Conservation (phyloP, 2,329 filamentous ascomycete species). For the Exophiala bonariae region DNA sequence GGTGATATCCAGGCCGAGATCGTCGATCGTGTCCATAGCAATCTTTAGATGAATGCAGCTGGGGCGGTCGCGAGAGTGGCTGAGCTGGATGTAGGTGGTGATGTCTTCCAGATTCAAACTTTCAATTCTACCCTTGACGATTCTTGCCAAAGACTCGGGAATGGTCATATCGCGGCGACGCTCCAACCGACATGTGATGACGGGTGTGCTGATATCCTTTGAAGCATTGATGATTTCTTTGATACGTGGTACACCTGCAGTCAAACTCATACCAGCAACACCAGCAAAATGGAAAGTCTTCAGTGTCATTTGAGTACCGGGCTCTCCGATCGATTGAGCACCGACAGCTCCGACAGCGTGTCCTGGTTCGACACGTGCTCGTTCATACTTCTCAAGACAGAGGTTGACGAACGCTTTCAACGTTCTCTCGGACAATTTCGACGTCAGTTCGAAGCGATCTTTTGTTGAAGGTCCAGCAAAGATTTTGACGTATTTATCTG, state of each 20-base stretch:
- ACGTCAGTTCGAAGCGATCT: conserved; percentile 63
- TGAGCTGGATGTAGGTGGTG: conserved; percentile 79
- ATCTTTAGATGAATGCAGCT: conserved; percentile 75
- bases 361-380: conserved; percentile 87
- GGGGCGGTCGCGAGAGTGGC: conserved; percentile 61
- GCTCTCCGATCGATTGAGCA: conserved; percentile 96
- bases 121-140: conserved; percentile 91
- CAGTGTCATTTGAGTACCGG: conserved; percentile 97
- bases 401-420: conserved; percentile 74
- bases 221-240: conserved; percentile 99
- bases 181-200: conserved; percentile 77
- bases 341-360: conserved; percentile 95
- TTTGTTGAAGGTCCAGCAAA: conserved; percentile 26
- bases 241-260: conserved; percentile 97
- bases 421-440: conserved; percentile 77
- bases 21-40: conserved; percentile 74
- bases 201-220: conserved; percentile 87
- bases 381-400: conserved; percentile 86
- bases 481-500: conserved; percentile 2
- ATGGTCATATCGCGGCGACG: conserved; percentile 26
- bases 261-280: conserved; percentile 99
- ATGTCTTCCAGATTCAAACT: conserved; percentile 88
- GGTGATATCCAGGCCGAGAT: conserved; percentile 78
- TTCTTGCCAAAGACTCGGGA: conserved; percentile 57
- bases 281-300: conserved; percentile 99